Conservation (phyloP, 1,139 yeast genomes). For the Candida sanyaensis region DNA sequence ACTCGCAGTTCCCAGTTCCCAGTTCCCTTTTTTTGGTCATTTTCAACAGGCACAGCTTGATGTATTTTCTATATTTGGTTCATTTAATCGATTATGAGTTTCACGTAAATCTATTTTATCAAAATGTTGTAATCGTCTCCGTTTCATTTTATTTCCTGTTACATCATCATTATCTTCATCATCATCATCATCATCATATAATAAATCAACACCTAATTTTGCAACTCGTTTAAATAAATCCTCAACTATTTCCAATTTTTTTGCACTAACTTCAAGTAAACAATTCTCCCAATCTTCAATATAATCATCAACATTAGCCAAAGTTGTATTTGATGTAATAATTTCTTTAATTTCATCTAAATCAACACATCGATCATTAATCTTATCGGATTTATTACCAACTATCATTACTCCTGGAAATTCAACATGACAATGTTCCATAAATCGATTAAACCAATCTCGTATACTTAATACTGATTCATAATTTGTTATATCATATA, state of each 20-base stretch:
- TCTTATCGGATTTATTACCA: slow-evolving; percentile 55
- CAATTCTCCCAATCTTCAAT: slow-evolving; percentile 43
- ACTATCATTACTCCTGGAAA: slow-evolving; percentile 54
- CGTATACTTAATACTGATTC: slow-evolving; percentile 53
- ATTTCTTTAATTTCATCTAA: slow-evolving; percentile 43
- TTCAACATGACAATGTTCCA: slow-evolving; percentile 51
- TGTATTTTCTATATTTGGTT: slow-evolving; percentile 1
- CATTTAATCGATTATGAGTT: slow-evolving; percentile 12
- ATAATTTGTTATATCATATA: slow-evolving; percentile 58
- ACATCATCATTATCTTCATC: slow-evolving; percentile 5
- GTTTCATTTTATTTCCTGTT: slow-evolving; percentile 6
- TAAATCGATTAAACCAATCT: slow-evolving; percentile 54
- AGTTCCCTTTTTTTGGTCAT: too few species aligned
- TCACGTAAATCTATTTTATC: slow-evolving; percentile 39
- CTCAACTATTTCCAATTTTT: slow-evolving; percentile 37
- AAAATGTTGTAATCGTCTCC: slow-evolving; percentile 32
- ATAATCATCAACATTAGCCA: slow-evolving; percentile 32
- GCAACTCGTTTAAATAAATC: slow-evolving; percentile 47
- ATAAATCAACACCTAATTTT: slow-evolving; percentile 33
- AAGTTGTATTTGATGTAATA: slow-evolving; percentile 27
- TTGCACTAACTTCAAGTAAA: slow-evolving; percentile 48
- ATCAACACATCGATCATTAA: slow-evolving; percentile 41
- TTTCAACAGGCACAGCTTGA: slow-evolving; percentile 27
- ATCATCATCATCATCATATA: slow-evolving; percentile 17
- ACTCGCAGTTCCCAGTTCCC: too few species aligned